Conservation (phyloP, 441 rosid genomes). For the Bruguiera hainesii region DNA sequence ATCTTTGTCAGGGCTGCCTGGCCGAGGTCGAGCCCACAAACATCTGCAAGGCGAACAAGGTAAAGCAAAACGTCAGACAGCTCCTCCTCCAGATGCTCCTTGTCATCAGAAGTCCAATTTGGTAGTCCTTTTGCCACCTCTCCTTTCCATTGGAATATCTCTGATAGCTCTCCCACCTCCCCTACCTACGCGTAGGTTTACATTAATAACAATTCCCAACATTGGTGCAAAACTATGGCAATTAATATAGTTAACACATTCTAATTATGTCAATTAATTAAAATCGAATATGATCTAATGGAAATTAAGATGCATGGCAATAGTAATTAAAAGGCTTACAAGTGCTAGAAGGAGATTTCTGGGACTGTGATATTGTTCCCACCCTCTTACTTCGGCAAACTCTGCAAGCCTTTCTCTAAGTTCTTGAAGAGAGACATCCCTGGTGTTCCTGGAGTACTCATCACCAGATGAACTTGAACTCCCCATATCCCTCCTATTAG, state of each 20-base stretch:
- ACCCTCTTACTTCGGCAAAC: slow-evolving; percentile 47
- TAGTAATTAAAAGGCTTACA: slow-evolving; percentile 22
- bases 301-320: no score
- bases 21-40: slow-evolving; percentile 58
- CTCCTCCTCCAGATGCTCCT: slow-evolving; percentile 53
- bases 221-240: no score
- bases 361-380: slow-evolving; percentile 54
- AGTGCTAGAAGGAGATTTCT: slow-evolving; percentile 53
- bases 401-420: slow-evolving; percentile 45
- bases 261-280: no score
- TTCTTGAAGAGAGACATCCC: slow-evolving; percentile 46
- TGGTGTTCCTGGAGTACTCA: slow-evolving; percentile 19
- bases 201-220: not conserved
- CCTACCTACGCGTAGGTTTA: slow-evolving; percentile 40
- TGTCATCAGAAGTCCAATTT: slow-evolving; percentile 44
- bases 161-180: slow-evolving; percentile 62
- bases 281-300: no score
- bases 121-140: slow-evolving; percentile 61
- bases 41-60: slow-evolving; percentile 47
- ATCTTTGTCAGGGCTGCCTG: slow-evolving; percentile 47
- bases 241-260: no score
- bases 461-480: slow-evolving; percentile 17
- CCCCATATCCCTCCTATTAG: slow-evolving; percentile 21
- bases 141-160: slow-evolving; percentile 63
- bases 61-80: slow-evolving; percentile 54